Evolutionary conservation across 1,284 basidiomycete species (phyloP), one percentile per base, ranked within the genome.

Genomic region (Papiliotrema flavescens): DNA sequence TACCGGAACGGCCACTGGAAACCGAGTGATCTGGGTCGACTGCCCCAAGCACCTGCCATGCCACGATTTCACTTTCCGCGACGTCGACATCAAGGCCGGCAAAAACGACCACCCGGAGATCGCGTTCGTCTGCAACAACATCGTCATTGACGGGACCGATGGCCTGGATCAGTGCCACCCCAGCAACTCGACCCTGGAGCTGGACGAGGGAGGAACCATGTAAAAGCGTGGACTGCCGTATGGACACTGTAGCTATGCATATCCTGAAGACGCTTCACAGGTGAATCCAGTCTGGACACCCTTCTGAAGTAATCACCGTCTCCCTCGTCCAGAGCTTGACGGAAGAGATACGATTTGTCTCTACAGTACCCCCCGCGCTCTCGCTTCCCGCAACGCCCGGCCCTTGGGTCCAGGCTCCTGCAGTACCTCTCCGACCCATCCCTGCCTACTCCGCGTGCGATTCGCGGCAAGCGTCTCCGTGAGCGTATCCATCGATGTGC

Each of bases 101-200:
- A 57, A 53, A 32, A 23, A 28, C 11, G 61, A 64, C 44, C 56
- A 61, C 36, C 56, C 59, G 9, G 63, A 67, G 39, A 55, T 65
- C 53, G 15, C 39, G 17, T 63, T 47, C 36, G 61, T 65, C 28
- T 67, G 65, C 53, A 67, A 67, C 60, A 58, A 63, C 40, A 23
- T 65, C 26, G 51, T 61, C 28, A 50, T 62, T 26, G 53, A 46
- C 15, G 51, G 53, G 0, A 35, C 22, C 2, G 59, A 63, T 23
- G 59, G 59, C 0, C 39, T 65, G 22, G 26, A 47, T 36, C 11
- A 53, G n/a, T 60, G 61, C 49, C 64, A 67, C 53, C 67, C 67
- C 9, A 60, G 55, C 45, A 53, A 61, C 35, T 59, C 64, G 26
- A 55, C 55, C n/a, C 48, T 65, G 11, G 66, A 66, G 36, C 40